Evolutionary conservation across 306 rosid genomes (phyloP).

Genomic region (Comarum palustre): DNA sequence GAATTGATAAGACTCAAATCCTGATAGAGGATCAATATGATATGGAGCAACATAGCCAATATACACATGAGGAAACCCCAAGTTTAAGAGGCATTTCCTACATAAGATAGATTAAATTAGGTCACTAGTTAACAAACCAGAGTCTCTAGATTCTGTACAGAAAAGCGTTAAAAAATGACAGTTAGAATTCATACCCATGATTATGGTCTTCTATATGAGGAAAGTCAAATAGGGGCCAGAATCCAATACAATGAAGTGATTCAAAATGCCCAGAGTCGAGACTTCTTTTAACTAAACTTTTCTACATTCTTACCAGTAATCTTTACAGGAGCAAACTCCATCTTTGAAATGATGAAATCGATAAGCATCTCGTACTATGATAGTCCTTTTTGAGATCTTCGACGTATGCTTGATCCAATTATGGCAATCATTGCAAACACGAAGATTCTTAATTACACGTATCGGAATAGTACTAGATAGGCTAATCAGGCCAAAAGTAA

Average conservation of each 20-base stretch:
- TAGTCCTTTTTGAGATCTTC: slow-evolving; percentile 46
- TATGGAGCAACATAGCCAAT: not conserved
- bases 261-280: not conserved
- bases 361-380: slow-evolving; percentile 71
- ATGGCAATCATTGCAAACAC: slow-evolving; percentile 83
- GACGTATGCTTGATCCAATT: slow-evolving; percentile 77
- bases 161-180: not conserved
- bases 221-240: not conserved
- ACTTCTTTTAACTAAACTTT: not conserved
- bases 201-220: not conserved
- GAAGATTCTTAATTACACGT: slow-evolving; percentile 72
- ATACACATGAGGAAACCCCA: not conserved
- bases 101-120: not conserved
- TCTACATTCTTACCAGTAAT: slow-evolving; percentile 55
- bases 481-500: slow-evolving; percentile 72
- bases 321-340: slow-evolving; percentile 71
- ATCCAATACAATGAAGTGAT: not conserved
- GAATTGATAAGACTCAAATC: not conserved
- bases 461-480: slow-evolving; percentile 48
- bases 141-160: slow-evolving; percentile 2
- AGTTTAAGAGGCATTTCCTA: not conserved
- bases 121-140: not conserved
- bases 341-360: slow-evolving; percentile 84
- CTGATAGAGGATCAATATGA: not conserved
- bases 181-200: not conserved